Evolutionary conservation across 768 basidiomycete genomes (phyloP).

Genomic region (Lyophyllum semitale): DNA sequence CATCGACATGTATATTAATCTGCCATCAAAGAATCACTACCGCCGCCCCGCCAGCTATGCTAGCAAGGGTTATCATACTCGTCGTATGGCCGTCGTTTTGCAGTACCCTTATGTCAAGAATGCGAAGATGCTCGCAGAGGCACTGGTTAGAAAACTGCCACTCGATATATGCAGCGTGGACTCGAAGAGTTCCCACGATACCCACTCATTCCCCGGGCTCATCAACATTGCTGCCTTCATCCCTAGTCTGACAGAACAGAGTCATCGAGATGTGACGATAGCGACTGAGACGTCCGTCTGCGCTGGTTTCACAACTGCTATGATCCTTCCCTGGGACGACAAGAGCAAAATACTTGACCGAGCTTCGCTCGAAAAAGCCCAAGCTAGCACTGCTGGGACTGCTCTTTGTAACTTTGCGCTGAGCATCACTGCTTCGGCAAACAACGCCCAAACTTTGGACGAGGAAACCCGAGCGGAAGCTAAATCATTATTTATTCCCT

Average conservation of each 20-base stretch:
- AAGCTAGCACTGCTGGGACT: constrained; percentile 57
- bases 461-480: constrained; percentile 80
- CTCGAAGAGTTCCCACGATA: constrained; percentile 91
- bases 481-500: constrained; percentile 87
- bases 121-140: constrained; percentile 94
- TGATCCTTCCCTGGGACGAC: constrained; percentile 75
- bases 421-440: constrained; percentile 71
- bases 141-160: constrained; percentile 85
- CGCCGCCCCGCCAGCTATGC: constrained; percentile 96
- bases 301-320: constrained; percentile 86
- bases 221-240: constrained; percentile 89
- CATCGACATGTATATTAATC: constrained; percentile 99
- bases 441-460: constrained; percentile 62
- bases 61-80: constrained; percentile 94
- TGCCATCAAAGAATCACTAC: constrained; percentile 97
- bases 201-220: constrained; percentile 89
- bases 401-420: constrained; percentile 91
- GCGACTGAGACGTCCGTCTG: constrained; percentile 82
- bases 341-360: constrained; percentile 67
- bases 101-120: constrained; percentile 98
- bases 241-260: constrained; percentile 60
- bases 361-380: constrained; percentile 66
- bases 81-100: constrained; percentile 98
- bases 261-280: constrained; percentile 60
- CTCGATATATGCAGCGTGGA: constrained; percentile 90